Evolutionary conservation across 2,329 filamentous ascomycete species (phyloP), one percentile per base, ranked within the genome.

Genomic region (Fusarium sp.): DNA sequence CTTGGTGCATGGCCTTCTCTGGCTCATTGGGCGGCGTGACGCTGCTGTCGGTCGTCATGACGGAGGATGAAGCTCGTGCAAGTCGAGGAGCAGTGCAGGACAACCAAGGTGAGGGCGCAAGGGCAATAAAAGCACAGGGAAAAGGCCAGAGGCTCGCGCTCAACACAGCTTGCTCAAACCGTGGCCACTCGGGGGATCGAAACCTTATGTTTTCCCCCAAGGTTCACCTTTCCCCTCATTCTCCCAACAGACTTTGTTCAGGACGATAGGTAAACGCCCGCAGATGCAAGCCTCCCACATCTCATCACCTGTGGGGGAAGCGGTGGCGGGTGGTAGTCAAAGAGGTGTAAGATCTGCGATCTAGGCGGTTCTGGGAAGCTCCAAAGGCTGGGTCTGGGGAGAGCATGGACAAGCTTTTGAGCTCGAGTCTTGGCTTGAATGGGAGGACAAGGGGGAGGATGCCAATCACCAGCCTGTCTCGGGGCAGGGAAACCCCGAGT

Each of bases 361-460:
- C 61, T 65, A 65, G 47, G 57, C 61, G 38, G 50, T 58, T 62
- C 47, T 36, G 47, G 61, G 61, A 65, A 65, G 61, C 61, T 63
- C 37, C 6, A 39, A 42, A 27, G n/a, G 33, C 35, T 49, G 19
- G 43, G 37, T 46, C 43, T 61, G 49, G 60, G 45, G 60, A 63
- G 33, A 9, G 13, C 5, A 14, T 36, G 43, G 25, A 48, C 42
- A 64, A 53, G 57, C 45, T 37, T 51, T 54, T 33, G 31, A 48
- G 43, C 47, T 47, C 43, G 48, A 53, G 42, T 17, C 35, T 46
- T 41, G 35, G 46, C 44, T 54, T 39, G 55, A 48, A 65, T 65
- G 65, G 61, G 61, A 53, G 25, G 29, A 38, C 47, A 23, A 11
- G 39, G 39, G 6, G 14, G 14, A 4, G 42, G 45, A 32, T 65